These are phyloP conservation scores for Eremomyces bilateralis DNA, from an alignment of 495 filamentous ascomycete species.

Conservation along the genomic window DNA sequence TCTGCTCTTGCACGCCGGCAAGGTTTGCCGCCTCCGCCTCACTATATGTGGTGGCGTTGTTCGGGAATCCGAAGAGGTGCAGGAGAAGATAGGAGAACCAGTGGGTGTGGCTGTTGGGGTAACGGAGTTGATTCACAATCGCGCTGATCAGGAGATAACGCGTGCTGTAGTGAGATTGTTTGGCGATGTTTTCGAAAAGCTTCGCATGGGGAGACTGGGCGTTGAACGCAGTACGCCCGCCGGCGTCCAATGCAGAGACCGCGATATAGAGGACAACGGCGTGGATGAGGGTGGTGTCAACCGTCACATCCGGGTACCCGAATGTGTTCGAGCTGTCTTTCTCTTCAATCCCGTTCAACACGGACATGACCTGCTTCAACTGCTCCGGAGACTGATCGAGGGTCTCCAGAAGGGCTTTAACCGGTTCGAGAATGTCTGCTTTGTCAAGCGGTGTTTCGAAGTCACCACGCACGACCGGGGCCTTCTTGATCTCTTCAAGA, in stretches of 20 bases:
- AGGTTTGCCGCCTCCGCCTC: constrained; percentile 23
- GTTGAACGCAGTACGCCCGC: constrained; percentile 44
- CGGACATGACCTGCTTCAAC: constrained; percentile 15
- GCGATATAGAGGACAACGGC: constrained; percentile 69
- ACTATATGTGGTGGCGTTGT: no score
- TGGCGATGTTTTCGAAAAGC: constrained; percentile 52
- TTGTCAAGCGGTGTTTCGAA: constrained; percentile 32
- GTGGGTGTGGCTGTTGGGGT: constrained; percentile 71
- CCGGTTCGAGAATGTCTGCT: constrained; percentile 39
- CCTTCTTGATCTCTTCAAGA: constrained; percentile 50
- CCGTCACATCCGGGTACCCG: constrained; percentile 34
- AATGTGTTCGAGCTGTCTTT: constrained; percentile 48
- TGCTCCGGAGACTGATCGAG: constrained; percentile 34
- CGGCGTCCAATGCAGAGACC: constrained; percentile 31
- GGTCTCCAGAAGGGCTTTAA: constrained; percentile 42
- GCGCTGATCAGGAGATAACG: constrained; percentile 69
- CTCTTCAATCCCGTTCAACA: constrained; percentile 16
- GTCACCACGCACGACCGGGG: constrained; percentile 40
- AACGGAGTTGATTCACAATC: constrained; percentile 81
- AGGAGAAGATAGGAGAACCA: constrained; percentile 82
- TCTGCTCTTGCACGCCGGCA: constrained; percentile 67
- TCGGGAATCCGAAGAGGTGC: constrained; percentile 61
- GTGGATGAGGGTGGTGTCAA: constrained; percentile 53
- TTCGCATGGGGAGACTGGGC: constrained; percentile 45
- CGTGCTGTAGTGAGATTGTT: constrained; percentile 49